phyloP scores from a whole-genome alignment of 306 rosid species.

The Cucurbita pepo region DNA sequence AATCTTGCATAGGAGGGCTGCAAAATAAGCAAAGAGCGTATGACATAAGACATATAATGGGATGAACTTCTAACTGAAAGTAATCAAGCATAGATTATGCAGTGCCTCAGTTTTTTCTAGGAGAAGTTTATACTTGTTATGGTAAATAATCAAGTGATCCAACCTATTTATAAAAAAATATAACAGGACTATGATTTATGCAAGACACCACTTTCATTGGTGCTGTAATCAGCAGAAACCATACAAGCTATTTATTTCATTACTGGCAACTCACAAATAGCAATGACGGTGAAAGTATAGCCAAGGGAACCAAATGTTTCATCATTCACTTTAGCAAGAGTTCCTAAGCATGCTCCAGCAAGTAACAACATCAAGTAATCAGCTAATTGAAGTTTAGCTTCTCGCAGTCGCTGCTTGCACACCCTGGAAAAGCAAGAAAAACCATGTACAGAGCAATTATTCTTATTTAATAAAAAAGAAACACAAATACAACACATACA shows the following conservation, averaged over 20 bases:
- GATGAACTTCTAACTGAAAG: not conserved
- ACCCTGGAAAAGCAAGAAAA: constrained; percentile 30
- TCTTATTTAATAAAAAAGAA: not conserved
- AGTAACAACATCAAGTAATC: constrained; percentile 61
- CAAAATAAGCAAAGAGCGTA: constrained; percentile 2
- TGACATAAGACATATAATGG: constrained; percentile 1
- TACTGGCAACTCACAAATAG: constrained; percentile 50
- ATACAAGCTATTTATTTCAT: not conserved
- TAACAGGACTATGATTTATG: not conserved
- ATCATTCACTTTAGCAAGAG: constrained; percentile 54
- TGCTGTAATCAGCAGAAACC: too few species aligned
- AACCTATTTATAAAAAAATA: not conserved
- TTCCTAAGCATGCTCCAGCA: constrained; percentile 75
- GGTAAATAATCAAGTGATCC: not conserved
- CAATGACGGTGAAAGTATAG: constrained; percentile 62
- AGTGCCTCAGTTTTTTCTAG: not conserved
- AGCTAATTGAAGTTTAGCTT: constrained; percentile 38
- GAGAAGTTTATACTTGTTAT: not conserved
- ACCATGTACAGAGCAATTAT: constrained; percentile 7
- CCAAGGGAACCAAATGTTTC: constrained; percentile 55
- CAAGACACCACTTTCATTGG: not conserved
- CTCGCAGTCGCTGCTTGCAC: constrained; percentile 64
- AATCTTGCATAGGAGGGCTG: constrained; percentile 26
- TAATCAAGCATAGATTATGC: not conserved
- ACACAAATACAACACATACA: not conserved